Evolutionary conservation across 2,329 filamentous ascomycete genomes (phyloP), one percentile per base, ranked within the genome.

Genomic region (Pseudopithomyces chartarum): DNA sequence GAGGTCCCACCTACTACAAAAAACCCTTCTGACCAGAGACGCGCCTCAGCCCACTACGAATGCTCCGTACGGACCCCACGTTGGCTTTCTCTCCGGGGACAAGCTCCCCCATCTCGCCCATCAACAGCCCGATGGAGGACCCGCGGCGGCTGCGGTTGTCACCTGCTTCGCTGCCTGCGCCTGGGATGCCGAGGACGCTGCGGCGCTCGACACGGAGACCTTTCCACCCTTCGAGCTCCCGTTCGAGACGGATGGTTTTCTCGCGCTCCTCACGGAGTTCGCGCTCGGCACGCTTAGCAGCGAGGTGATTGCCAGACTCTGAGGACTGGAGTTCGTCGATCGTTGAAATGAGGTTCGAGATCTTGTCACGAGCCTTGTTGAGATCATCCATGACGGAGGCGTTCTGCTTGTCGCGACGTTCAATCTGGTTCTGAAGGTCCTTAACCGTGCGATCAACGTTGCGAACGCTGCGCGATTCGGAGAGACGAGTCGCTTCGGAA

Each of bases 381-480:
- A 97, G 85, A 68, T 98, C 95, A 52, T 97, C 94, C 53, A 87
- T 84, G 17, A 97, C 82, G 70, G 95, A 89, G 5, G 82, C 72
- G 67, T 93, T 92, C 66, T 91, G 87, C 79, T 96, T 97, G 63
- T 98, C 94, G 66, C 92, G 91, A 66, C 95, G 91, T 46, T 97
- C 92, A 64, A 99, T 90, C 76, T 98, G 94, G 22, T 87, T 84
- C 76, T 97, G 91, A 22, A 98, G 85, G 76, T 98, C 95, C 76
- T 95, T 95, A 69, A 98, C 92, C 1, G 88, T 91, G 59, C 94
- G 92, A 79, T 98, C 95, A 23, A 97, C 89, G 72, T 96, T 97
- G 68, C 95, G 92, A 20, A 92, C 88, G 48, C 90, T 93, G 55
- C 94, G 90, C 68, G 93, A 90, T 59, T 93, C 92, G 66, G 91